A percentile compares a stretch with the other conserved stretches of the same genome.
These are phyloP conservation scores for Arabis alpina DNA, from an alignment of 345 rosid genomes.

Conservation along the genomic window DNA sequence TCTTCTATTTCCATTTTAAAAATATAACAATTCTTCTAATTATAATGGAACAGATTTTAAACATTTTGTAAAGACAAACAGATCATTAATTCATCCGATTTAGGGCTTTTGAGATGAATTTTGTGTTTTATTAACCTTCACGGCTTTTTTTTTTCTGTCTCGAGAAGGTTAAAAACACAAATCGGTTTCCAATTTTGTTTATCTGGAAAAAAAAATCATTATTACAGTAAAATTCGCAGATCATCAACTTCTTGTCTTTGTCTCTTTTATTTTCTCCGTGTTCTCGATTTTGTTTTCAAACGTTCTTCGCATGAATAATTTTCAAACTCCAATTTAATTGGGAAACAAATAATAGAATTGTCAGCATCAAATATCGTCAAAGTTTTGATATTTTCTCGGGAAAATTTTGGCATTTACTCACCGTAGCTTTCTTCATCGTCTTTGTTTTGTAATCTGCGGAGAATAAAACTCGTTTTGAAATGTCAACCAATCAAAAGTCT, in stretches of 20 bases:
- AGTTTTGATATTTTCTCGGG: not conserved
- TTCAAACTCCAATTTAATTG: not conserved
- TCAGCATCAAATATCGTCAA: not conserved
- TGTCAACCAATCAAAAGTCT: conserved; percentile 24
- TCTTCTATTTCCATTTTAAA: not conserved
- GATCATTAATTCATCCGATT: not conserved
- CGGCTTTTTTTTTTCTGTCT: not conserved
- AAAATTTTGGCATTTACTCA: not conserved
- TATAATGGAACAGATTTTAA: not conserved
- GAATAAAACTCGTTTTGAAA: too few relatives aligned
- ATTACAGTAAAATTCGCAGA: not conserved
- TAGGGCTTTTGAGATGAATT: not conserved
- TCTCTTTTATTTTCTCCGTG: not conserved
- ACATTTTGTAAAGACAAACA: not conserved
- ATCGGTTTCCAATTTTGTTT: not conserved
- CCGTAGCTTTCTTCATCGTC: not conserved
- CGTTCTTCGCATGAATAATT: conserved; percentile 19
- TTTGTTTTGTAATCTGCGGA: not conserved
- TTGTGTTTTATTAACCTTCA: not conserved
- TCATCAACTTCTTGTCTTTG: not conserved
- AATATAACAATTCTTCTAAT: not conserved
- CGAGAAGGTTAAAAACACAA: not conserved
- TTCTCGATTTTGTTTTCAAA: not conserved
- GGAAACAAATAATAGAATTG: not conserved
- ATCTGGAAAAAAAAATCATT: too few relatives aligned